Evolutionary conservation across 495 filamentous ascomycete genomes (phyloP).

Genomic region (Penicillium lividum): DNA sequence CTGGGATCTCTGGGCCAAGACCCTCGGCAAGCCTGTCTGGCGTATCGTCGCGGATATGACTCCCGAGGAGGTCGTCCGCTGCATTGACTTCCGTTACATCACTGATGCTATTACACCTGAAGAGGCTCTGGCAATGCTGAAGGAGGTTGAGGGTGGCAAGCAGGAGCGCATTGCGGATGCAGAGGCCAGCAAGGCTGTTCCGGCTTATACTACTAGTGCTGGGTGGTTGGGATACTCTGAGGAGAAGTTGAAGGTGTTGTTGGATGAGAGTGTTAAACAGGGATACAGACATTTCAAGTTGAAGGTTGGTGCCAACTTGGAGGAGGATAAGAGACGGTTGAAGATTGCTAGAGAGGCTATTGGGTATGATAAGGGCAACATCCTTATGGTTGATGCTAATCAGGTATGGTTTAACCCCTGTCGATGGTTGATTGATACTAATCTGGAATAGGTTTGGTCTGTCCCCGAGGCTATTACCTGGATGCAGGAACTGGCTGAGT

Average conservation of each 20-base stretch:
- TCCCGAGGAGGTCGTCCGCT: conserved; percentile 79
- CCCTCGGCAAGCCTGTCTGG: conserved; percentile 85
- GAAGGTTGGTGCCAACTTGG: conserved; percentile 77
- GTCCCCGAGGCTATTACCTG: conserved; percentile 88
- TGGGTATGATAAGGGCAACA: conserved; percentile 82
- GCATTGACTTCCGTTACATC: conserved; percentile 93
- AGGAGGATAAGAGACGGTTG: conserved; percentile 68
- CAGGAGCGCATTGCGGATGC: conserved; percentile 68
- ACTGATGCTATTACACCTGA: conserved; percentile 88
- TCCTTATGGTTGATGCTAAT: conserved; percentile 95
- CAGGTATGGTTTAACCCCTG: conserved; percentile 51
- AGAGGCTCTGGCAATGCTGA: conserved; percentile 74
- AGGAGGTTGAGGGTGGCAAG: conserved; percentile 63
- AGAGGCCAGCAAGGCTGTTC: conserved; percentile 68
- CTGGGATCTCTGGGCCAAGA: conserved; percentile 95
- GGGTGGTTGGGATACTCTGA: conserved; percentile 94
- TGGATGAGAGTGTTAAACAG: conserved; percentile 68
- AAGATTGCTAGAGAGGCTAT: conserved; percentile 77
- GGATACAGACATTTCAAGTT: conserved; percentile 92
- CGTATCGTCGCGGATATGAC: conserved; percentile 85
- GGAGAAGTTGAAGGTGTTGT: conserved; percentile 73
- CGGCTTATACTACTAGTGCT: conserved; percentile 87
- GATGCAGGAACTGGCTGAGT: conserved; percentile 80
- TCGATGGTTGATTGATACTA: background rate
- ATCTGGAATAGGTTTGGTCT: conserved; percentile 64